Conservation (phyloP, 805 yeast genomes). For the Myxozyma mucilagina region DNA sequence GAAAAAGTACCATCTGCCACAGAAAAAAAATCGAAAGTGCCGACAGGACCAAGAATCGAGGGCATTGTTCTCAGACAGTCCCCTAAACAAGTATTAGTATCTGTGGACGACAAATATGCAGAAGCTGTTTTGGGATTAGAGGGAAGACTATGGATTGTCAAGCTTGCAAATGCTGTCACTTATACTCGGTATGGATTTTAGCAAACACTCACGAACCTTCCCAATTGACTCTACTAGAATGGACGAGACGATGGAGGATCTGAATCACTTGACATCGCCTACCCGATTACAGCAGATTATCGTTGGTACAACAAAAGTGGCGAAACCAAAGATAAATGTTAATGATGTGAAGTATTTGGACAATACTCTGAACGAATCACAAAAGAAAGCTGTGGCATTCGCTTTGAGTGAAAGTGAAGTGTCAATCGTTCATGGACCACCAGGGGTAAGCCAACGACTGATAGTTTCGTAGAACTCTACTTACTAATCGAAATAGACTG, state of each 20-base stretch:
- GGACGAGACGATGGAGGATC: slow-evolving; percentile 66
- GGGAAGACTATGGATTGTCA: slow-evolving; percentile 63
- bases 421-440: slow-evolving; percentile 73
- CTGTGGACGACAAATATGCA: slow-evolving; percentile 60
- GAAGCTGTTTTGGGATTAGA: slow-evolving; percentile 52
- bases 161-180: slow-evolving; percentile 49
- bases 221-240: slow-evolving; percentile 41
- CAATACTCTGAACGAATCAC: slow-evolving; percentile 61
- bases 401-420: slow-evolving; percentile 53
- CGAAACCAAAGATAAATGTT: background rate
- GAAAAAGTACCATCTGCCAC: slow-evolving; percentile 21
- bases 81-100: slow-evolving; percentile 51
- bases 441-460: slow-evolving; percentile 47
- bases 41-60: slow-evolving; percentile 42
- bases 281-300: slow-evolving; percentile 47
- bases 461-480: background rate
- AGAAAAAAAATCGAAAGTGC: slow-evolving; percentile 15
- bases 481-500: slow-evolving; percentile 46
- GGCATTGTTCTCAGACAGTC: slow-evolving; percentile 67
- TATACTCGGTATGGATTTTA: slow-evolving; percentile 39
- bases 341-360: slow-evolving; percentile 44
- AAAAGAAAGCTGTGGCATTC: slow-evolving; percentile 67
- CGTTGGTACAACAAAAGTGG: slow-evolving; percentile 49
- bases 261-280: slow-evolving; percentile 46
- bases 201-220: background rate